Evolutionary conservation across 306 rosid species (phyloP).

Genomic region (Quercus suber): DNA sequence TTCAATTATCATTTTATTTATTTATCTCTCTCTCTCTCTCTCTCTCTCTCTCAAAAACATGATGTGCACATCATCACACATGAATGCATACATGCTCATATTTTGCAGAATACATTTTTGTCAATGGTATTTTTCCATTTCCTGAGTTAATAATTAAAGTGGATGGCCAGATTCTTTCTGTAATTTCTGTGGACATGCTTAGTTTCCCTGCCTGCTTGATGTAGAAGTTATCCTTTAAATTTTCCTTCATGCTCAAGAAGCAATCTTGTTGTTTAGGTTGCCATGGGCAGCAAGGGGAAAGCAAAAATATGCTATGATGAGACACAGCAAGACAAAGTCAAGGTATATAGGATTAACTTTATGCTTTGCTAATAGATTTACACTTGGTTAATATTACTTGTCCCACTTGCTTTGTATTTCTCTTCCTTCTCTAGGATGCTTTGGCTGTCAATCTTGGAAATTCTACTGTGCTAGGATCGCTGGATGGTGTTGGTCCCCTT

Average conservation of each 20-base stretch:
- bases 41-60: background rate
- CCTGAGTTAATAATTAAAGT: background rate
- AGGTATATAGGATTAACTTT: background rate
- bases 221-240: background rate
- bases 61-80: background rate
- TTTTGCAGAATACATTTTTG: background rate
- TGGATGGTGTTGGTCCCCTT: constrained; percentile 40
- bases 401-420: constrained; percentile 12
- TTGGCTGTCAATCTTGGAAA: constrained; percentile 35
- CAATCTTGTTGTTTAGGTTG: constrained; percentile 1
- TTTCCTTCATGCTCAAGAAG: background rate
- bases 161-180: background rate
- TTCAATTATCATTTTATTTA: background rate
- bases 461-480: constrained; percentile 41
- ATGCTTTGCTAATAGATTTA: constrained; percentile 6
- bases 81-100: background rate
- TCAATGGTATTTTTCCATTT: background rate
- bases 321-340: constrained; percentile 11
- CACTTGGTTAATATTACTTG: constrained; percentile 1
- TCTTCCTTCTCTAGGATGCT: constrained; percentile 36
- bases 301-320: constrained; percentile 1
- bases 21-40: background rate
- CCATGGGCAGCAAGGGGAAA: constrained; percentile 3
- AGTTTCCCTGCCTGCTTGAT: background rate
- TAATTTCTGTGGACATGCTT: background rate